Base-by-base conservation (phyloP, 352 stramenopile genomes). In the Pythium vanterpoolii region DNA sequence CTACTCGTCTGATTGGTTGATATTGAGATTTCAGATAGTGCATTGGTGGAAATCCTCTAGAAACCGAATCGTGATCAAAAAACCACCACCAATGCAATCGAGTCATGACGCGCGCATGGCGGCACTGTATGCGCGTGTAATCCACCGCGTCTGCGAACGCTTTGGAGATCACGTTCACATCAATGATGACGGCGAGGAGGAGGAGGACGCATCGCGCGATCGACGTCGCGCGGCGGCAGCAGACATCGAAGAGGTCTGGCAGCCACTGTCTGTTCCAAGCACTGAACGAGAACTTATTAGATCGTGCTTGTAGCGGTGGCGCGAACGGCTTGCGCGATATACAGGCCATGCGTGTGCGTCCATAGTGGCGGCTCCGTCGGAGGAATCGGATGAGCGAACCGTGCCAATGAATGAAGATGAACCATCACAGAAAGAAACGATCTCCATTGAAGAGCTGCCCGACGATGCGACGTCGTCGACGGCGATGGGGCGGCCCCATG, bases 101-200 rank as follows among this genome's bases (percentile, higher is more conserved):
- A 56, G 42, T 8, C 59, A 33, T 8, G 52, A 70, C 18, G 70
- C 68, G 47, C 64, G 46, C 16, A 30, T 87, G 8, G 67, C 72
- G 30, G 75, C 66, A 24, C 83, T 89, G 53, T 89, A 89, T 56
- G 50, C 70, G 51, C 77, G 77, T 38, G 72, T 87, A 16, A 82
- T 89, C 42, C 58, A 62, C n/a, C 77, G 79, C 42, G 77, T 87
- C 42, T 87, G 77, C 47, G 51, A 57, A 42, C 62, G 63, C 8
- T 85, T 85, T 40, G 55, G 79, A 51, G 23, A 71, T 24, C 67
- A 62, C n/a, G 55, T 72, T 39, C 51, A 64, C 5, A 49, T 56
- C 14, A 51, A 68, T 2, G 57, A 50, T 23, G 42, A 61, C 11
- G 52, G 81, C 31, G 66, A 71, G 34, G 61, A 76, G 62, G 74